These are phyloP conservation scores for Cerioporus squamosus DNA, from an alignment of 1,284 basidiomycete species.

Conservation along the genomic window DNA sequence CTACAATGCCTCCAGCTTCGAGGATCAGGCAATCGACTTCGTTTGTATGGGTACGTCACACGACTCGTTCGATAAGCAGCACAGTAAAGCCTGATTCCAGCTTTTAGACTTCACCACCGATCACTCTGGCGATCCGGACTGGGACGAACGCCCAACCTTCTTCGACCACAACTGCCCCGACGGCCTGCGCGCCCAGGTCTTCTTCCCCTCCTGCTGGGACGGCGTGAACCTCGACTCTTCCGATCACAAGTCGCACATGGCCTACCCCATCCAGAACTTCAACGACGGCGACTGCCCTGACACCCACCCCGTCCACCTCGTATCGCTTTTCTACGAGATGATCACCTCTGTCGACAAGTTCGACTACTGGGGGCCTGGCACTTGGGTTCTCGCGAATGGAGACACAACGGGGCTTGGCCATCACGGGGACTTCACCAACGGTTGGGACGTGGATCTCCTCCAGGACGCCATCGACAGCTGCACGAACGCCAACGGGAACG, in stretches of 20 bases:
- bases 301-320: slow-evolving; percentile 33
- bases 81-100: neutral
- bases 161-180: slow-evolving; percentile 38
- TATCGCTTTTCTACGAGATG: slow-evolving; percentile 38
- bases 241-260: slow-evolving; percentile 58
- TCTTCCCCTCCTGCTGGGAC: slow-evolving; percentile 51
- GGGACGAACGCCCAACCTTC: slow-evolving; percentile 33
- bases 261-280: slow-evolving; percentile 45
- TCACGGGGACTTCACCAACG: slow-evolving; percentile 39
- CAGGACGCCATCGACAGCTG: slow-evolving; percentile 34
- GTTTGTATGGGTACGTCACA: slow-evolving; percentile 38
- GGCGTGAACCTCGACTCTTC: slow-evolving; percentile 47
- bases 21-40: slow-evolving; percentile 45
- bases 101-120: slow-evolving; percentile 35
- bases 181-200: slow-evolving; percentile 46
- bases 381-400: slow-evolving; percentile 36
- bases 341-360: slow-evolving; percentile 25
- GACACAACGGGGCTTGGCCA: slow-evolving; percentile 34
- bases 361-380: slow-evolving; percentile 28
- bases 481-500: slow-evolving; percentile 24
- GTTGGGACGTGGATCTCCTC: slow-evolving; percentile 34
- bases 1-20: slow-evolving; percentile 39
- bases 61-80: neutral
- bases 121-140: slow-evolving; percentile 27
- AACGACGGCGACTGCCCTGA: slow-evolving; percentile 35